Base-by-base conservation (phyloP, 192 early-diverging fungal species). In the Gamsiella multidivaricata region DNA sequence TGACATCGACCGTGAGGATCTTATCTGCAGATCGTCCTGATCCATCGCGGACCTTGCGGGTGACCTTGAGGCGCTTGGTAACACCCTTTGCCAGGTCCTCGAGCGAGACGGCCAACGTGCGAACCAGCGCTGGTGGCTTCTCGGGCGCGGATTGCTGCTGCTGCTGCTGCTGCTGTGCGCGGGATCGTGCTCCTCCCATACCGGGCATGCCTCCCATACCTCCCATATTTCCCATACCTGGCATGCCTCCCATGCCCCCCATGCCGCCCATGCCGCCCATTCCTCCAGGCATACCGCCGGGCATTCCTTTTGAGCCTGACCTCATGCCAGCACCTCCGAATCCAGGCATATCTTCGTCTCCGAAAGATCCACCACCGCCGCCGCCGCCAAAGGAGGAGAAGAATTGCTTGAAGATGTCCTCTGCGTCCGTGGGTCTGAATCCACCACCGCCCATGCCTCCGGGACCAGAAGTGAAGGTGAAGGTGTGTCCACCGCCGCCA, bases 1-100 rank as follows among this genome's bases (percentile, higher is more conserved):
- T 96, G 82, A 99, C 81, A 56, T 93, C 81, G 49, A 99, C 84
- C 53, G 85, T 86, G 10, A 99, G 83, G 15, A 96, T 84, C 83
- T 98, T 96, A 62, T 97, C 95, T 0, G 86, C 58, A 0, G 87
- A 55, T 17, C 63, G 61, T 26, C 89, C 88, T 11, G 86, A 83
- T 10, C 61, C 56, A 51, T 73, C 81, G 29, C 80, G 33, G 20
- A 82, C 37, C 51, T 88, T 90, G 45, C 94, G 88, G 17, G 90
- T 95, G 41, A 99, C 92, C 82, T 99, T 99, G 62, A 98, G 91
- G 61, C 91, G 88, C 81, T 98, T 99, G 43, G 93, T 92, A 17
- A 85, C 82, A 32, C 98, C 98, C 34, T 85, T 94, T 80, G 94
- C 94, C 56, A 99, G 76, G 49, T 98, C 98, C 70, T 97, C 94